Evolutionary conservation across 2,329 filamentous ascomycete species (phyloP).

Genomic region (Simplicillium aogashimaense): DNA sequence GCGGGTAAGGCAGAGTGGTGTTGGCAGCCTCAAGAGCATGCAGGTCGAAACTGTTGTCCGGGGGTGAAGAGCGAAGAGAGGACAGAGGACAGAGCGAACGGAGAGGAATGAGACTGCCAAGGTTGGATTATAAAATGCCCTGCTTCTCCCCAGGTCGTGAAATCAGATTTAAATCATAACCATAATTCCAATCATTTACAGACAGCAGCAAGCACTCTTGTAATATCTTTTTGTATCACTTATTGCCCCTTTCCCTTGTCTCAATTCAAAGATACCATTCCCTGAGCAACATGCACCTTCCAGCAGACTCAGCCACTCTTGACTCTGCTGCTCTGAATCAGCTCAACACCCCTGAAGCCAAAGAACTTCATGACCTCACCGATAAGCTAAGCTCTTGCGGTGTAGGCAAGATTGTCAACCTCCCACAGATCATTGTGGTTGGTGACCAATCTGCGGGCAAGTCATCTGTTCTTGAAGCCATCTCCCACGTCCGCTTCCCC

Average conservation of each 20-base stretch:
- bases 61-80: background rate
- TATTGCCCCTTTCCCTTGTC: too few relatives aligned
- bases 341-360: background rate
- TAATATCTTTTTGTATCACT: too few relatives aligned
- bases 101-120: background rate
- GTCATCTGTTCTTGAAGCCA: conserved; percentile 70
- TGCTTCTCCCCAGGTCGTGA: too few relatives aligned
- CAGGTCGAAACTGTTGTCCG: background rate
- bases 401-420: conserved; percentile 3
- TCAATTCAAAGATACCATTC: too few relatives aligned
- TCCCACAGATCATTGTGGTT: conserved; percentile 63
- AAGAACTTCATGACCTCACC: background rate
- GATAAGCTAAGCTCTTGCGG: background rate
- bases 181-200: too few relatives aligned
- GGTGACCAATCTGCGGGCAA: conserved; percentile 83
- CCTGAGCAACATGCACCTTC: too few relatives aligned
- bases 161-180: too few relatives aligned
- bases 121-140: too few relatives aligned
- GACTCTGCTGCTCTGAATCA: background rate
- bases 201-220: too few relatives aligned
- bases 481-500: conserved; percentile 39
- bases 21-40: too few relatives aligned
- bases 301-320: background rate
- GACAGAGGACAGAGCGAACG: background rate
- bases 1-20: too few relatives aligned